Evolutionary conservation across 2,329 filamentous ascomycete genomes (phyloP), one percentile per base, ranked within the genome.

Genomic region (Diplodia mutila): DNA sequence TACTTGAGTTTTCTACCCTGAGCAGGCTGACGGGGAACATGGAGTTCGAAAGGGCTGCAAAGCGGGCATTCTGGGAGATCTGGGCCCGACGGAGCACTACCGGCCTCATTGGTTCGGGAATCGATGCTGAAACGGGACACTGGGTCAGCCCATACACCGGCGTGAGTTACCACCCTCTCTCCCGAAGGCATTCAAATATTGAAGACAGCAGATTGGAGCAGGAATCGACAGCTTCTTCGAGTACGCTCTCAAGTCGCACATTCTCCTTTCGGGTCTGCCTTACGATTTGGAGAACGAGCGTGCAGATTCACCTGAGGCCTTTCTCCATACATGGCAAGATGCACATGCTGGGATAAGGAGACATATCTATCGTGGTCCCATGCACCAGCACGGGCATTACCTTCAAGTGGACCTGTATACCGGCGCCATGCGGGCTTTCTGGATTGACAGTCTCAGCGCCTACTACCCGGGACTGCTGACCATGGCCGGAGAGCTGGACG

Each of bases 171-270:
- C 32, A 48, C 68, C 61, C 32, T 48, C 68, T 59, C 54, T 32
- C 53, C 34, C 63, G 32, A 37, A 11, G 34, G 7, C 2, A 64
- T 55, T 64, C 61, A 67, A 67, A 48, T 71, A 25, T 16, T 55
- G n/a, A 57, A 21, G 67, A 14, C 9, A 63, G 69, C 69, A 83
- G 81, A 97, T 99, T 72, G 95, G 95, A 61, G 95, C 95, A 8
- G 95, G 95, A 48, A 93, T 97, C 74, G 95, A 99, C 81, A 97
- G 94, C 80, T 99, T 99, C 81, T 98, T 97, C 75, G 95, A 99
- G 80, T 99, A 99, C 79, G 94, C 95, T 3, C 86, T 98, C 74
- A 99, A 99, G 80, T 93, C 93, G 21, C 90, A 97, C 75, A 91
- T 99, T 69, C 81, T 99, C 27, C 87, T 98, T 25, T 97, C 94